These are phyloP conservation scores for Sporodiniella umbellata DNA, from an alignment of 371 early-diverging fungal species.

Conservation along the genomic window DNA sequence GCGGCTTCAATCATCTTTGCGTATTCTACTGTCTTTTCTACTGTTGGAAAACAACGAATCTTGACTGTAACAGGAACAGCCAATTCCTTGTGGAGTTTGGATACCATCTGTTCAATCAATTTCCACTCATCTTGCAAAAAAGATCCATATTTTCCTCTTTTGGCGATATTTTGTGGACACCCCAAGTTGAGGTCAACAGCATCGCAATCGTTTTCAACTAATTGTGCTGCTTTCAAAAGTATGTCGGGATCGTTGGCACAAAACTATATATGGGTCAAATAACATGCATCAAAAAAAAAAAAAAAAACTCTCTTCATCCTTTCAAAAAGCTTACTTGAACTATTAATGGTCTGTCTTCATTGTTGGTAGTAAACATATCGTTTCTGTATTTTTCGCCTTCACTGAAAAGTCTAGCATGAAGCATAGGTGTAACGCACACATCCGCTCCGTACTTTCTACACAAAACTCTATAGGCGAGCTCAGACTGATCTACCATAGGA, in stretches of 20 bases:
- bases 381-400: slow-evolving; percentile 66
- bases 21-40: slow-evolving; percentile 92
- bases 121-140: slow-evolving; percentile 98
- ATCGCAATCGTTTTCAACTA: slow-evolving; percentile 86
- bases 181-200: slow-evolving; percentile 98
- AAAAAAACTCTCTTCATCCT: neutral
- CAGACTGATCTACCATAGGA: slow-evolving; percentile 97
- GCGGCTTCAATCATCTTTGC: slow-evolving; percentile 96
- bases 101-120: slow-evolving; percentile 74
- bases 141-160: slow-evolving; percentile 94
- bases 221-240: slow-evolving; percentile 82
- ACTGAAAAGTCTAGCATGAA: slow-evolving; percentile 87
- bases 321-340: slow-evolving; percentile 68
- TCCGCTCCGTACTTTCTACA: slow-evolving; percentile 89
- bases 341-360: slow-evolving; percentile 85
- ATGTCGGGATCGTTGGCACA: slow-evolving; percentile 95
- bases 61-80: slow-evolving; percentile 97
- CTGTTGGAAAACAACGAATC: slow-evolving; percentile 91
- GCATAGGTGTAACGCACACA: slow-evolving; percentile 98
- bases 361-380: slow-evolving; percentile 76
- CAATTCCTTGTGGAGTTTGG: slow-evolving; percentile 75
- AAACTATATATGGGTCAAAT: slow-evolving; percentile 76
- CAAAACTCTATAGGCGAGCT: slow-evolving; percentile 94
- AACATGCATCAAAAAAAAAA: no score
- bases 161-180: slow-evolving; percentile 96